Percentiles rank a stretch among this genome's conserved stretches.
phyloP scores from a whole-genome alignment of 2,329 filamentous ascomycete species.

The Epichloe sp. region DNA sequence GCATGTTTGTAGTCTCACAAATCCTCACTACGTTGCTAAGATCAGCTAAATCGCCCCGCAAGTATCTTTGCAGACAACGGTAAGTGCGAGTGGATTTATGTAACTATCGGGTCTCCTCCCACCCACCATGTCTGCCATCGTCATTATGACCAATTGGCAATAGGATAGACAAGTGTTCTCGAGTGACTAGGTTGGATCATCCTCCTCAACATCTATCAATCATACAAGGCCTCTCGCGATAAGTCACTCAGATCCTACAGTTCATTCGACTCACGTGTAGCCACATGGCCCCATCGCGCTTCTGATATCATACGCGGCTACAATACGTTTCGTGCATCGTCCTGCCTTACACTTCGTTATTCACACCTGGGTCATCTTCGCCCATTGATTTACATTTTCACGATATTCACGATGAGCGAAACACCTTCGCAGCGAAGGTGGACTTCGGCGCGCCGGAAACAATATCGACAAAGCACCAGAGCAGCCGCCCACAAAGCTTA shows the following conservation, averaged over 20 bases:
- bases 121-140: neutral
- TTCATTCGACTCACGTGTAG: neutral
- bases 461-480: conserved; percentile 28
- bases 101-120: conserved; percentile 1
- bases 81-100: neutral
- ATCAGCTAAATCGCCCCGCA: neutral
- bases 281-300: neutral
- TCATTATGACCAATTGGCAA: neutral
- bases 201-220: neutral
- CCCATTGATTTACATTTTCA: neutral
- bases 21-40: neutral
- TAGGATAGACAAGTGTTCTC: no score
- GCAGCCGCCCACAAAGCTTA: conserved; percentile 38
- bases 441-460: conserved; percentile 23
- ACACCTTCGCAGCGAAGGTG: conserved; percentile 7
- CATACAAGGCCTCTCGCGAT: neutral
- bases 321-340: neutral
- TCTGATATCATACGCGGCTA: neutral
- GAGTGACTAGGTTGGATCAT: neutral
- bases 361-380: neutral
- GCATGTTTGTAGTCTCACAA: neutral
- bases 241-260: neutral
- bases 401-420: conserved; percentile 5
- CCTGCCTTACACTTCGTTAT: neutral
- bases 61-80: neutral